These are phyloP conservation scores for Fistulifera solaris DNA, from an alignment of 108 stramenopile species.

Conservation along the genomic window DNA sequence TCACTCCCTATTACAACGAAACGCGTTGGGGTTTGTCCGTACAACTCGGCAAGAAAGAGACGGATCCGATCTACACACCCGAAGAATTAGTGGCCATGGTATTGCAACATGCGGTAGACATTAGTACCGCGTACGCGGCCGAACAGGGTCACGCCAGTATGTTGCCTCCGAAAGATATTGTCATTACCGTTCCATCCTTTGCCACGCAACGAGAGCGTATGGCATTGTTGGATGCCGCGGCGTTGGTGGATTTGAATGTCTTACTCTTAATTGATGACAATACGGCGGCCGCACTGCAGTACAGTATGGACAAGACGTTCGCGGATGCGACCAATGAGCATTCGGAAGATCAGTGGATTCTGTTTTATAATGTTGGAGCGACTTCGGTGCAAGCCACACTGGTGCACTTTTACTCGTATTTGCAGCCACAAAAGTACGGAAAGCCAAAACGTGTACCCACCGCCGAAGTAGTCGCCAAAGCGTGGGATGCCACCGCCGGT, in stretches of 20 bases:
- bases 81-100: constrained; percentile 98
- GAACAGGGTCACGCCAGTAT: constrained; percentile 32
- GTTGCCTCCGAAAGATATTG: constrained; percentile 60
- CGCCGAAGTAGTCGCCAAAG: constrained; percentile 87
- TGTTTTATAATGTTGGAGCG: constrained; percentile 99
- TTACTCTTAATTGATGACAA: constrained; percentile 95
- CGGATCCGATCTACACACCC: constrained; percentile 63
- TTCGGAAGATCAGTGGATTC: constrained; percentile 38
- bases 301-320: constrained; percentile 89
- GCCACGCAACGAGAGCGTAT: constrained; percentile 90
- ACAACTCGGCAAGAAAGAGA: constrained; percentile 43
- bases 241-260: constrained; percentile 91
- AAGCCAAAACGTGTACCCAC: constrained; percentile 86
- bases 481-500: constrained; percentile 91
- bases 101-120: constrained; percentile 85
- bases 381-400: constrained; percentile 81
- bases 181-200: constrained; percentile 94
- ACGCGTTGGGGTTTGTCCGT: constrained; percentile 64
- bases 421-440: constrained; percentile 57
- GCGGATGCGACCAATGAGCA: constrained; percentile 37
- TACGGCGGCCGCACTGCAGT: constrained; percentile 96
- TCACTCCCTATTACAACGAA: constrained; percentile 68
- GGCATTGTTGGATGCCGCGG: constrained; percentile 91
- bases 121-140: constrained; percentile 77
- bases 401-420: constrained; percentile 64